Conservation (phyloP, 140 eudicot genomes). For the Stevia rebaudiana region DNA sequence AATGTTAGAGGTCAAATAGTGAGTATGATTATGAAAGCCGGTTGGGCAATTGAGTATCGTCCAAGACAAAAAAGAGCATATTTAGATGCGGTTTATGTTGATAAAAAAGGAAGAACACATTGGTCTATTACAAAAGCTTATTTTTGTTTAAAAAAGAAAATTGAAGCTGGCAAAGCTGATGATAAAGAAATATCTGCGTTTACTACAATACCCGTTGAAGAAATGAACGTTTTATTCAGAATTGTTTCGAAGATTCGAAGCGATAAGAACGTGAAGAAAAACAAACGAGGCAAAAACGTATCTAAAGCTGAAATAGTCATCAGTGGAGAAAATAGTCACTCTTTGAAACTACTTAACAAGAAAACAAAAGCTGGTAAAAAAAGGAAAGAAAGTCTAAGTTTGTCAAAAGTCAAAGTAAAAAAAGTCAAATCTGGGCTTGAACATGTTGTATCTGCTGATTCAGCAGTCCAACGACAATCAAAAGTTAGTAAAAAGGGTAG, state of each 20-base stretch:
- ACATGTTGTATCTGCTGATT: slow-evolving; percentile 2
- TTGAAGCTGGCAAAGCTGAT: slow-evolving; percentile 37
- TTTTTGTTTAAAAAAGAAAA: slow-evolving; percentile 30
- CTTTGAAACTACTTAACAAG: slow-evolving; percentile 26
- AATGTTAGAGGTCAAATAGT: slow-evolving; percentile 53
- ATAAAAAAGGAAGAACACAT: slow-evolving; percentile 42
- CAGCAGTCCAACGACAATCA: slow-evolving; percentile 13
- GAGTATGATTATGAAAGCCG: slow-evolving; percentile 46
- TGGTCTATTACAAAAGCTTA: slow-evolving; percentile 85
- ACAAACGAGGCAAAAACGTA: slow-evolving; percentile 14
- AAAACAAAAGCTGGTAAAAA: slow-evolving; percentile 25
- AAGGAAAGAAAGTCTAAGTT: slow-evolving; percentile 10
- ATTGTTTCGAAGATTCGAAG: slow-evolving; percentile 28
- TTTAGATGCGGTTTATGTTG: slow-evolving; percentile 72
- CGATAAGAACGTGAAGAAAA: slow-evolving; percentile 32
- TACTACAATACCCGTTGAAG: slow-evolving; percentile 60
- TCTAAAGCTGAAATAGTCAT: slow-evolving; percentile 13
- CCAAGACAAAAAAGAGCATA: slow-evolving; percentile 51
- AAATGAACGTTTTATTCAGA: slow-evolving; percentile 47
- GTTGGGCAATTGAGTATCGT: slow-evolving; percentile 71
- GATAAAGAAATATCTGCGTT: slow-evolving; percentile 33
- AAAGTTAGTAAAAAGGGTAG: slow-evolving; percentile 24
- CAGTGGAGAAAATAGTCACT: slow-evolving; percentile 16
- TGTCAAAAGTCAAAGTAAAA: slow-evolving; percentile 22
- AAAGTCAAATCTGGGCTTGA: slow-evolving; percentile 1